Conservation (phyloP, 768 basidiomycete species). For the Mycena albidolilacea region DNA sequence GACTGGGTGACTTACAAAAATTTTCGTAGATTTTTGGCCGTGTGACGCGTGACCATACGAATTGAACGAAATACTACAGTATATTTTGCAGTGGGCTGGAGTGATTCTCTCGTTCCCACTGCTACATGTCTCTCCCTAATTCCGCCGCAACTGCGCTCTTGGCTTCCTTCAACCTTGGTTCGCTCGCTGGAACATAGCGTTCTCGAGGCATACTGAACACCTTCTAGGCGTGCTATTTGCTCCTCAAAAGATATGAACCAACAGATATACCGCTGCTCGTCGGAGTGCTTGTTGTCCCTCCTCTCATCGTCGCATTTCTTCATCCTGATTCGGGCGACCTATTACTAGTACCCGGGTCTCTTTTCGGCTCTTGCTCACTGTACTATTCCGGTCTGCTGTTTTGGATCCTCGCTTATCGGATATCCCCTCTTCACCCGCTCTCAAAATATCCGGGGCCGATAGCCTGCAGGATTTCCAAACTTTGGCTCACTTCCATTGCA, state of each 20-base stretch:
- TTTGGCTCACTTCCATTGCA: slow-evolving; percentile 51
- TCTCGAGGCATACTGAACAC: neutral
- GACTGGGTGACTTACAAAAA: too few relatives aligned
- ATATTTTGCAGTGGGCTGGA: too few relatives aligned
- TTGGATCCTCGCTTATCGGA: slow-evolving; percentile 54
- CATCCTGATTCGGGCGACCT: neutral
- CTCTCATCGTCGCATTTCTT: neutral
- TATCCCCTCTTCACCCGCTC: slow-evolving; percentile 65
- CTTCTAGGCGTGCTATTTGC: neutral
- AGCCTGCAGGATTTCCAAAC: slow-evolving; percentile 55
- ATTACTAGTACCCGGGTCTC: neutral
- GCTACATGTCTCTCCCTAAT: neutral
- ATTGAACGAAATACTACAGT: too few relatives aligned
- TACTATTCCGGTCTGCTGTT: slow-evolving; percentile 31
- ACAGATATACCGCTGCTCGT: neutral
- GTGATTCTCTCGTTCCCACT: neutral
- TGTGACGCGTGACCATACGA: too few relatives aligned
- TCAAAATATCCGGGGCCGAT: slow-evolving; percentile 63
- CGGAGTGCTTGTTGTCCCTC: neutral
- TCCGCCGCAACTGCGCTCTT: neutral
- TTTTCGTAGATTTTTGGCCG: too few relatives aligned
- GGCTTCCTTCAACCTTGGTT: slow-evolving; percentile 1
- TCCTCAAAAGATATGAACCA: slow-evolving; percentile 2
- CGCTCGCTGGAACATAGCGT: neutral
- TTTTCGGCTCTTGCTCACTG: slow-evolving; percentile 1